A percentile compares a stretch with the other conserved stretches of the same genome.
phyloP scores from a whole-genome alignment of 495 filamentous ascomycete genomes.

The Elasticomyces elasticus region DNA sequence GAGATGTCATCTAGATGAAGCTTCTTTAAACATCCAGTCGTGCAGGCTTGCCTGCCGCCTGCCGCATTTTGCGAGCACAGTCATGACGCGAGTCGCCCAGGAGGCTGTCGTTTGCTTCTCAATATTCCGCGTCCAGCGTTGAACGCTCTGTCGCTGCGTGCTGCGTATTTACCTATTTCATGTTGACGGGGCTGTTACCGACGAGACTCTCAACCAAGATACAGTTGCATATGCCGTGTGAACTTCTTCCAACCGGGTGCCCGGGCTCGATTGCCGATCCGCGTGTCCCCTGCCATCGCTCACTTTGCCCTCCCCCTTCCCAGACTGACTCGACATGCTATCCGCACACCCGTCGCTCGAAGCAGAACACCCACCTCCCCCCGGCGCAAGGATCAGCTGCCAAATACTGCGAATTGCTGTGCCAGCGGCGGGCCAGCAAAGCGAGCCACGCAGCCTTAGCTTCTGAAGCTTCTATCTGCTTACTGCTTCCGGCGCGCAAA shows the following conservation, averaged over 20 bases:
- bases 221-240: constrained; percentile 5
- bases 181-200: not conserved
- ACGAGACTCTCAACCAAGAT: constrained; percentile 6
- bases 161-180: not conserved
- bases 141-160: not conserved
- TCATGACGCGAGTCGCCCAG: not conserved
- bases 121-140: not conserved
- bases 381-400: constrained; percentile 16
- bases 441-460: constrained; percentile 22
- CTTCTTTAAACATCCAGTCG: constrained; percentile 13
- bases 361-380: constrained; percentile 6
- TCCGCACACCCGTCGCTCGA: constrained; percentile 7
- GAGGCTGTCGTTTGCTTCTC: not conserved
- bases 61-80: constrained; percentile 1
- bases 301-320: not conserved
- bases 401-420: constrained; percentile 4
- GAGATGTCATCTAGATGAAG: constrained; percentile 2
- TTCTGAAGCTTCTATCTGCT: constrained; percentile 16
- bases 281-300: not conserved
- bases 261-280: constrained; percentile 16
- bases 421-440: constrained; percentile 9
- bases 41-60: constrained; percentile 7
- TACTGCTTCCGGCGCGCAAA: constrained; percentile 14
- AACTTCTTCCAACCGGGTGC: constrained; percentile 3
- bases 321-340: not conserved